Conservation (phyloP, 495 filamentous ascomycete genomes). For the Barbatosphaeria neglecta region DNA sequence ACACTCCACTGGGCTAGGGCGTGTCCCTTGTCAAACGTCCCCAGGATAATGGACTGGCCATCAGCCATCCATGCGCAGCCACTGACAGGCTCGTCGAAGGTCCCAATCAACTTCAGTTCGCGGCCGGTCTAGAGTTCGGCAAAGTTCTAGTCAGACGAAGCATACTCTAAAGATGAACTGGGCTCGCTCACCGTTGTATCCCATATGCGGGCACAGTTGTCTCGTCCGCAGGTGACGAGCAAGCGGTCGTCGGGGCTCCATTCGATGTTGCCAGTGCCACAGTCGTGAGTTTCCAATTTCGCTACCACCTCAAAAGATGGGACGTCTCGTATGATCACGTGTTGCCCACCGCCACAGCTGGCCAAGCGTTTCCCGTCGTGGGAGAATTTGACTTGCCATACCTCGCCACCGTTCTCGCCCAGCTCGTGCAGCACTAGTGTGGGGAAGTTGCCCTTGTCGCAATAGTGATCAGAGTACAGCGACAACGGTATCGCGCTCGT, state of each 20-base stretch:
- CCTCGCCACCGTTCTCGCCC: constrained; percentile 67
- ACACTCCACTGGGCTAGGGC: constrained; percentile 60
- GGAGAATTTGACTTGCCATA: constrained; percentile 86
- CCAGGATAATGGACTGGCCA: constrained; percentile 66
- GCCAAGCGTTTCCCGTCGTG: constrained; percentile 78
- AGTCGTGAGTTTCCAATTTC: constrained; percentile 49
- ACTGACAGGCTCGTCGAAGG: constrained; percentile 71
- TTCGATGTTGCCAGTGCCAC: constrained; percentile 59
- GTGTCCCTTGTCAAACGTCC: constrained; percentile 56
- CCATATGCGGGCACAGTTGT: constrained; percentile 69
- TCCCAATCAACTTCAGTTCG: constrained; percentile 49
- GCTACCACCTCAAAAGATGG: constrained; percentile 53
- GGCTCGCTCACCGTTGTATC: constrained; percentile 50
- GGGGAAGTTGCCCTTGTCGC: constrained; percentile 71
- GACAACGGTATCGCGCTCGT: constrained; percentile 70
- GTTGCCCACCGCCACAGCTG: constrained; percentile 62
- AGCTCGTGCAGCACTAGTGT: constrained; percentile 53
- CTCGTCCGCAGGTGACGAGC: constrained; percentile 69
- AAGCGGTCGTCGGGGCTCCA: constrained; percentile 90
- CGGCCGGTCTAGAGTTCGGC: constrained; percentile 53
- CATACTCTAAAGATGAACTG: not conserved
- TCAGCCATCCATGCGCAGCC: constrained; percentile 77
- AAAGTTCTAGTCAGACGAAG: not conserved
- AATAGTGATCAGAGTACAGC: constrained; percentile 79
- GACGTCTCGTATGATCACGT: constrained; percentile 75